phyloP scores from a whole-genome alignment of 225 moss, liverwort and hornwort species.

The Straminergon stramineum region DNA sequence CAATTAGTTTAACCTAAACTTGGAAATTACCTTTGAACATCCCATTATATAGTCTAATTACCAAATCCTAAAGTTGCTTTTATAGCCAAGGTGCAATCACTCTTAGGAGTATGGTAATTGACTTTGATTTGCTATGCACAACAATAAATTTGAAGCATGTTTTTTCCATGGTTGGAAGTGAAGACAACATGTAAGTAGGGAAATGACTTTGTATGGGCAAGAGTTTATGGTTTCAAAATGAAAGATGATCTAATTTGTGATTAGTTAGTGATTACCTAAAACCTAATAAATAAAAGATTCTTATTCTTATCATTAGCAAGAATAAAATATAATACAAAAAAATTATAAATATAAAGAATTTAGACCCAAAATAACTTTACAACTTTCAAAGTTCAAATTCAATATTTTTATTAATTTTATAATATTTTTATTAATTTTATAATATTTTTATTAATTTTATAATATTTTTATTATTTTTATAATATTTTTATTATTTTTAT shows the following conservation, averaged over 20 bases:
- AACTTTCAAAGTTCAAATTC: not conserved
- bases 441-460: not conserved
- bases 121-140: not conserved
- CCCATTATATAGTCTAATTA: not conserved
- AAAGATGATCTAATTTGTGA: not conserved
- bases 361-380: rapidly evolving
- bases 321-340: not conserved
- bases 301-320: not conserved
- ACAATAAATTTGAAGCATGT: rapidly evolving
- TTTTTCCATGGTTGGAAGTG: not conserved
- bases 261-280: not conserved
- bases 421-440: too few species aligned
- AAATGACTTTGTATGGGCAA: not conserved
- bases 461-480: not conserved
- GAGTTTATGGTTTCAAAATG: not conserved
- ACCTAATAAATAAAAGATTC: not conserved
- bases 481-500: too few species aligned
- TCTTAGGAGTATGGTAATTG: not conserved
- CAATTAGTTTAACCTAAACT: not conserved
- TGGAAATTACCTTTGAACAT: not conserved
- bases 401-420: not conserved
- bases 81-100: rapidly evolving
- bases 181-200: not conserved
- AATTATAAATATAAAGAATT: not conserved
- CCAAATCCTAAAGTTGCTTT: rapidly evolving